Base-by-base conservation (phyloP, 2,329 filamentous ascomycete genomes). In the Claviceps sp. region DNA sequence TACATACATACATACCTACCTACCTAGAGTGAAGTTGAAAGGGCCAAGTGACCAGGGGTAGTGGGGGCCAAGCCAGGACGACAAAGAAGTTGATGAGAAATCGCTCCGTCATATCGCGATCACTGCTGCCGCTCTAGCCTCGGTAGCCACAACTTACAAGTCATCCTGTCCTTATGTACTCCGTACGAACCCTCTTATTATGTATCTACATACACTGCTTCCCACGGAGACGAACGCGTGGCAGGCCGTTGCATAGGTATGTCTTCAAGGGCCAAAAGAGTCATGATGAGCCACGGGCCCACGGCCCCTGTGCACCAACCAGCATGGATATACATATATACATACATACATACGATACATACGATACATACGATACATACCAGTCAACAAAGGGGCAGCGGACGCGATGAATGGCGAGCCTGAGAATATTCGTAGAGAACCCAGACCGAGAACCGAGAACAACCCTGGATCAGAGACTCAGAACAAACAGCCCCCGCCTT, bases 21-120 rank as follows among this genome's bases (percentile, higher is more conserved):
- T 20, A 1, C 20, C 2, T 20, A 50, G 48, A 49, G n/a, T 40
- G 46, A 20, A 26, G 29, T 34, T n/a, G 43, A 16, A 50, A 43
- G 48, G 36, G 45, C 29, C 38, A 44, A 40, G 29, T 29, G 44
- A 36, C 51, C 47, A 50, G 45, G 48, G 51, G 45, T 43, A 43
- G 48, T 53, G 48, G 47, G 48, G 51, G 51, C 51, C 47, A 50
- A 34, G 34, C 29, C 43, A 45, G 9, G 29, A 44, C 34, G 47
- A 50, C 51, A 45, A 50, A 42, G 43, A 47, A 40, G 23, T 38
- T 26, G 47, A 47, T 45, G 51, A 52, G 43, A 50, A 50, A 45
- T 37, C 20, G 40, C 44, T 51, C 44, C 44, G 44, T 51, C 49
- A 51, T 51, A 34, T 46, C 38, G 14, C 20, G 22, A 39, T 45